Conservation (phyloP, 202 grass and related monocot genomes). For the Eragrostis tef region DNA sequence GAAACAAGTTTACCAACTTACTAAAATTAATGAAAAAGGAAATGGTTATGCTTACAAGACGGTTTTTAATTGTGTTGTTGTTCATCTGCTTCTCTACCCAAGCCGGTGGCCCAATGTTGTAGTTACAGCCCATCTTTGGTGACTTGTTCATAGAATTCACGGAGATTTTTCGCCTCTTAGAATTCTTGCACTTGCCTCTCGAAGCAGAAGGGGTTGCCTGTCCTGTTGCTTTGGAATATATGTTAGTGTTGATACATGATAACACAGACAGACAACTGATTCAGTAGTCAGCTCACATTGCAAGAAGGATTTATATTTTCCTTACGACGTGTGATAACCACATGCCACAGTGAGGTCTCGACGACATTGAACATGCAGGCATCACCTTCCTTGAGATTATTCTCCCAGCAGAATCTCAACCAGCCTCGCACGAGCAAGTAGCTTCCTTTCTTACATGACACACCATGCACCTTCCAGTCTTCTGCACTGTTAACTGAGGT, state of each 20-base stretch:
- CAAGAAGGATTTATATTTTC: background rate
- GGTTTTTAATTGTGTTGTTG: background rate
- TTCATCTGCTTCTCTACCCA: constrained; percentile 23
- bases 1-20: no score
- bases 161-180: background rate
- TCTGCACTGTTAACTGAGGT: background rate
- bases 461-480: background rate
- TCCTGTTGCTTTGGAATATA: background rate
- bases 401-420: background rate
- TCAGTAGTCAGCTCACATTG: background rate
- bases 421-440: background rate
- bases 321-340: background rate
- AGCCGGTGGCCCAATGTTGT: background rate
- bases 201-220: no score
- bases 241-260: background rate
- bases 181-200: background rate
- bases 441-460: background rate
- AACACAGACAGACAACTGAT: background rate
- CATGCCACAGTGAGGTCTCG: background rate
- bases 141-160: background rate
- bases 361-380: background rate
- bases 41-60: constrained; percentile 25
- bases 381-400: no score
- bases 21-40: no score
- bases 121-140: background rate